Evolutionary conservation across 805 yeast genomes (phyloP), one percentile per base, ranked within the genome.

Genomic region (Yamadazyma endophytica): DNA sequence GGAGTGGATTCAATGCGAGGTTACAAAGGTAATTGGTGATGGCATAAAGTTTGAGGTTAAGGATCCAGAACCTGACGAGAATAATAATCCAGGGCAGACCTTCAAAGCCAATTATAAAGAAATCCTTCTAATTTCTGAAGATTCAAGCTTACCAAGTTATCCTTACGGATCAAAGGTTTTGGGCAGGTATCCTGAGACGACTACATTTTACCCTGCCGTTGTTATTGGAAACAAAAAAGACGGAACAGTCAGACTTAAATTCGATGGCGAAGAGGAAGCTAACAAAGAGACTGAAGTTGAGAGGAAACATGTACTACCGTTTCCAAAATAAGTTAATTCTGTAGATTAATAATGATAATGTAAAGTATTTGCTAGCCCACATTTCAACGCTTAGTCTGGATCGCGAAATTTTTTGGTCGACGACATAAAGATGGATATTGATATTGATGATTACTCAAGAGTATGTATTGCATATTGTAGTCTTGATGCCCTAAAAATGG

Each of bases 1-100:
- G 29, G 97, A 90, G 52, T 92, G 98, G 98, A 87, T 92, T 45
- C 96, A 86, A 54, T 92, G 98, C 61, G 87, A 83, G 49, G 95
- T 92, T 11, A 73, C 80, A 17, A 78, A 75, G 43, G 77, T 90
- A 3, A 58, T 77, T n/a, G 75, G 76, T 1, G 95, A 86, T 43
- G 90, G 92, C 1, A 62, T 44, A 5, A 70, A 75, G 36, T 88
- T 81, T 52, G 97, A 92, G 57, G 89, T 92, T n/a, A 77, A 86
- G 46, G 98, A 92, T 55, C 96, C 97, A 0, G 98, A 92, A 49
- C 97, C 98, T 0, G 98, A 92, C 50, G 97, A 90, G 48, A 73
- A 79, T 44, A 85, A 83, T 40, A 86, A 89, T 35, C 83, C 89
- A 4, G 96, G 96, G 2, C 90, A 82, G 46, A 68, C 83, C 1